These are phyloP conservation scores for Pterocarpus santalinus DNA, from an alignment of 306 rosid genomes.

Conservation along the genomic window DNA sequence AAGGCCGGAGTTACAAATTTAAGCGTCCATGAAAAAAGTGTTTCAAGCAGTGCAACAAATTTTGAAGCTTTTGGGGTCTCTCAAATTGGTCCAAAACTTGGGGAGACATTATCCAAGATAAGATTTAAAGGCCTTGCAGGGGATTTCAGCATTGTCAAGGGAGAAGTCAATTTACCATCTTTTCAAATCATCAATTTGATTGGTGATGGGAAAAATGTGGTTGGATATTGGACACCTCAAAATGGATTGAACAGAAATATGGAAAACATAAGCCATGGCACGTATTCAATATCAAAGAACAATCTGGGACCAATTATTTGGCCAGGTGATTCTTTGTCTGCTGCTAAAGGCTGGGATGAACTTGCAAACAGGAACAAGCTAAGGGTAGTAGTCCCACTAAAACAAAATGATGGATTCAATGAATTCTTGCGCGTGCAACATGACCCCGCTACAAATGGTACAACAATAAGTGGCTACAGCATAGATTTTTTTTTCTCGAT, in stretches of 20 bases:
- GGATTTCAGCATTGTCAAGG: slow-evolving; percentile 37
- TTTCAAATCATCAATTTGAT: slow-evolving; percentile 50
- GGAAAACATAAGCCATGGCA: background rate
- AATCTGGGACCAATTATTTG: slow-evolving; percentile 48
- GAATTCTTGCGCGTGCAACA: slow-evolving; percentile 41
- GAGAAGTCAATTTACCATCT: slow-evolving; percentile 29
- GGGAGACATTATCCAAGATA: slow-evolving; percentile 4
- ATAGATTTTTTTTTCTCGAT: slow-evolving; percentile 52
- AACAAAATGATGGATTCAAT: background rate
- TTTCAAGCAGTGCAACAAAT: slow-evolving; percentile 22
- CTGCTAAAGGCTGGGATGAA: slow-evolving; percentile 56
- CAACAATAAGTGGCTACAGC: slow-evolving; percentile 32
- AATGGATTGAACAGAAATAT: slow-evolving; percentile 7
- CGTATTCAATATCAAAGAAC: background rate
- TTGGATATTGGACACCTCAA: slow-evolving; percentile 34
- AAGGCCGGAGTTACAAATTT: background rate
- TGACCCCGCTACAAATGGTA: slow-evolving; percentile 25
- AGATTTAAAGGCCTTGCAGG: slow-evolving; percentile 53
- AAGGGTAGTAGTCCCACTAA: slow-evolving; percentile 54
- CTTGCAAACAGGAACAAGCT: slow-evolving; percentile 40
- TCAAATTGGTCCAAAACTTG: slow-evolving; percentile 43
- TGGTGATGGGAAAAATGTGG: slow-evolving; percentile 26
- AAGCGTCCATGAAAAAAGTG: background rate
- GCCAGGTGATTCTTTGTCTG: slow-evolving; percentile 47
- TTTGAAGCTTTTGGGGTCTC: slow-evolving; percentile 34